A percentile compares a stretch with the other conserved stretches of the same genome.
Conservation (phyloP, 129 eudicot species). For the Pittosporum tobira region DNA sequence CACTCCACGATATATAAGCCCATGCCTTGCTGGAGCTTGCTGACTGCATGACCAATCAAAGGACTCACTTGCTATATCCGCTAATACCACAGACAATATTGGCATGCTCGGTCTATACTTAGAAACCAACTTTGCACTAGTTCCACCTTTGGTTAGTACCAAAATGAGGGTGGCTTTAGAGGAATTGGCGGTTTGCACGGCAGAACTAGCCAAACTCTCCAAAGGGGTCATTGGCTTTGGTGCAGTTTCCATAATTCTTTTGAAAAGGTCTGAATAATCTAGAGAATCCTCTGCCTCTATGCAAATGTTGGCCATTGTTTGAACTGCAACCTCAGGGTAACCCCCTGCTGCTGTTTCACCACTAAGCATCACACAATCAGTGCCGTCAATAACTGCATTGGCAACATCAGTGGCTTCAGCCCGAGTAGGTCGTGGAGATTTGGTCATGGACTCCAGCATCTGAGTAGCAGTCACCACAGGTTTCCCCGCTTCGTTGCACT, state of each 20-base stretch:
- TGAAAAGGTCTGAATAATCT: constrained; percentile 45
- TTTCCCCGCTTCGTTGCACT: constrained; percentile 65
- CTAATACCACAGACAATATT: constrained; percentile 14
- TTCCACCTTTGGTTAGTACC: constrained; percentile 20
- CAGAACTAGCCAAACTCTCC: constrained; percentile 61
- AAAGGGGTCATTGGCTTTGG: constrained; percentile 75
- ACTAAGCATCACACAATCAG: no score
- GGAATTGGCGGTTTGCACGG: constrained; percentile 36
- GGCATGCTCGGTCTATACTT: constrained; percentile 22
- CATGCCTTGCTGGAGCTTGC: constrained; percentile 10
- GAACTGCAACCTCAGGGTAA: constrained; percentile 65
- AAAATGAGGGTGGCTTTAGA: constrained; percentile 9
- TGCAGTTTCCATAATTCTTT: constrained; percentile 47
- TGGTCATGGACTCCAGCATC: no score
- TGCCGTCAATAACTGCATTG: no score
- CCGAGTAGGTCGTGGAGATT: no score
- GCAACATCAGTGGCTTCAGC: no score
- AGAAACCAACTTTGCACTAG: constrained; percentile 13
- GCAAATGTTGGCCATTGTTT: constrained; percentile 68
- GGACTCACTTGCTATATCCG: constrained; percentile 1
- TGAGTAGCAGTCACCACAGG: constrained; percentile 81
- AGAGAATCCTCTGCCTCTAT: constrained; percentile 64
- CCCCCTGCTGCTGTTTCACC: constrained; percentile 82
- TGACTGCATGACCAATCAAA: background rate
- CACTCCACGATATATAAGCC: constrained; percentile 5